These are phyloP conservation scores for Globisporangium polare DNA, from an alignment of 352 stramenopile species.

Conservation along the genomic window DNA sequence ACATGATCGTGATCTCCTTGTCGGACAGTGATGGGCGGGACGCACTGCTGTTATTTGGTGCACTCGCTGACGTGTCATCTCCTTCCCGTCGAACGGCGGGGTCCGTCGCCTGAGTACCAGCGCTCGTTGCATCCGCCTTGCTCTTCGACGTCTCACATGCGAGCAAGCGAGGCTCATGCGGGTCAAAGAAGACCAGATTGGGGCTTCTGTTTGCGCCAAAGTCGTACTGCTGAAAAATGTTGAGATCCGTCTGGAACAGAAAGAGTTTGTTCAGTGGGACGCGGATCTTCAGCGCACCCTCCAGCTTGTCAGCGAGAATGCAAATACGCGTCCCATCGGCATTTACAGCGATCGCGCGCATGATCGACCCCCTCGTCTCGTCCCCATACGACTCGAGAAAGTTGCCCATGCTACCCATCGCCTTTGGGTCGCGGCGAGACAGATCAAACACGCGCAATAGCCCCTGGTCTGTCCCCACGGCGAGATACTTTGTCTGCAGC, in stretches of 20 bases:
- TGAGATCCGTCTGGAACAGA: conserved; percentile 89
- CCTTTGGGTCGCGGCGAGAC: conserved; percentile 79
- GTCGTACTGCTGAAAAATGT: conserved; percentile 88
- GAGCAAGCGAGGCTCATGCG: conserved; percentile 82
- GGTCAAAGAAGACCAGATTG: conserved; percentile 88
- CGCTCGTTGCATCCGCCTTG: conserved; percentile 21
- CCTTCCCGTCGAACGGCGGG: neutral
- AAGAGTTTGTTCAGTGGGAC: conserved; percentile 84
- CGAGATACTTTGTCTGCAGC: conserved; percentile 89
- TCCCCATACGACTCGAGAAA: conserved; percentile 55
- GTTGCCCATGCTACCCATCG: conserved; percentile 82
- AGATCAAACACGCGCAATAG: conserved; percentile 89
- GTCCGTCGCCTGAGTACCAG: conserved; percentile 10
- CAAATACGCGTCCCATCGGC: conserved; percentile 86
- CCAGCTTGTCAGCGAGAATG: conserved; percentile 81
- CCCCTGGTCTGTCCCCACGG: conserved; percentile 82
- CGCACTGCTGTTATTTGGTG: neutral
- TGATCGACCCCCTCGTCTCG: conserved; percentile 46
- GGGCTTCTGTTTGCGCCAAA: conserved; percentile 75
- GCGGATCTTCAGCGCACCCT: conserved; percentile 75
- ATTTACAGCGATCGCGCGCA: conserved; percentile 81
- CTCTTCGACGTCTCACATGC: conserved; percentile 79
- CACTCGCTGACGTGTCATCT: conserved; percentile 17
- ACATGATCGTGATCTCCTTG: conserved; percentile 90
- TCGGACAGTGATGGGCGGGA: conserved; percentile 33